Conservation (phyloP, 352 stramenopile species). For the Globisporangium canariense region DNA sequence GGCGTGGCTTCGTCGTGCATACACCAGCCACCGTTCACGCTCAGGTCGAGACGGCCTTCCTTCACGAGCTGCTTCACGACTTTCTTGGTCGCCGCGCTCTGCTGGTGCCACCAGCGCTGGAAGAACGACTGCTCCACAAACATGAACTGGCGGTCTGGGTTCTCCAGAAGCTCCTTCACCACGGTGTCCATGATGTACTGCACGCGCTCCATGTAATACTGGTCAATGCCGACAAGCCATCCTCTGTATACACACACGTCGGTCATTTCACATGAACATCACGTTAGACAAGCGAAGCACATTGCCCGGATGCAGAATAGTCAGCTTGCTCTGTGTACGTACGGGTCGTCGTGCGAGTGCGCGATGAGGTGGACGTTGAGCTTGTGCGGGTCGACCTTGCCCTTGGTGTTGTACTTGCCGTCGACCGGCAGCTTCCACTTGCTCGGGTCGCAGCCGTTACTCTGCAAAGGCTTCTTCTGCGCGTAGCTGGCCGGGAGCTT, state of each 20-base stretch:
- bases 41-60: conserved; percentile 90
- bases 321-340: conserved; percentile 14
- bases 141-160: conserved; percentile 92
- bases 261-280: not conserved
- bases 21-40: conserved; percentile 95
- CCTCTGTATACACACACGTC: conserved; percentile 28
- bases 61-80: conserved; percentile 87
- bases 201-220: conserved; percentile 95
- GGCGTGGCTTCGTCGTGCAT: conserved; percentile 98
- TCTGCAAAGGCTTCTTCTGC: not conserved
- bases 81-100: conserved; percentile 66
- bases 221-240: conserved; percentile 96
- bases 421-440: conserved; percentile 66
- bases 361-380: conserved; percentile 96
- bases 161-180: conserved; percentile 80
- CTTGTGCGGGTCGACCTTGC: conserved; percentile 47
- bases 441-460: conserved; percentile 41
- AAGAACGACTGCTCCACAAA: conserved; percentile 97
- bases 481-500: not conserved
- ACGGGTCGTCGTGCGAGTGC: conserved; percentile 95
- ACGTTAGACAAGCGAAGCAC: not conserved
- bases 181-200: conserved; percentile 95
- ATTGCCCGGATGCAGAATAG: not conserved
- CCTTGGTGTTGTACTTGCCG: conserved; percentile 66
- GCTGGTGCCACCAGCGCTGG: conserved; percentile 94